Percentiles rank a stretch among this genome's conserved stretches.
phyloP scores from a whole-genome alignment of 306 rosid species.

The Lathyrus aphaca region DNA sequence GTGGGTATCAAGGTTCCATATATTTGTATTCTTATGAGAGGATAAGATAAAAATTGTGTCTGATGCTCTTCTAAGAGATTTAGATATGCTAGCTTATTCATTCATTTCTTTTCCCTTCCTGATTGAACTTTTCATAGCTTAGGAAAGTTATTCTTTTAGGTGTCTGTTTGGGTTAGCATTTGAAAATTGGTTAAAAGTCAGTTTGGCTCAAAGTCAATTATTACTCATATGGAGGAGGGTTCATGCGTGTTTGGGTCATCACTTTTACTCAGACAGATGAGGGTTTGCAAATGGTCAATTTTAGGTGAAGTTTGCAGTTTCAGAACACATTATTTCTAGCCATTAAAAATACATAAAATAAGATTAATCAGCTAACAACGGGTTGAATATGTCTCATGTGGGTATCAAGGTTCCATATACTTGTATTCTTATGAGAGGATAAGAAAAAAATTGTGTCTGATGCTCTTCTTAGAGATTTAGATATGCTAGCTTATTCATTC shows the following conservation, averaged over 20 bases:
- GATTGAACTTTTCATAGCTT: conserved; percentile 5
- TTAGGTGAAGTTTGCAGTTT: too few relatives aligned
- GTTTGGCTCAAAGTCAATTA: conserved; percentile 5
- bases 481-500: conserved; percentile 6
- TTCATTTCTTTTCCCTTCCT: conserved; percentile 8
- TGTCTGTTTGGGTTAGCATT: conserved; percentile 11
- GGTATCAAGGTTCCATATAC: conserved; percentile 2
- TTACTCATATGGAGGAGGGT: too few relatives aligned
- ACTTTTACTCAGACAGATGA: too few relatives aligned
- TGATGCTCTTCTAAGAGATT: conserved; percentile 7
- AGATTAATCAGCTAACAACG: conserved; percentile 10
- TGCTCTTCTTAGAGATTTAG: conserved; percentile 9
- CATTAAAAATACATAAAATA: conserved; percentile 9
- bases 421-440: conserved; percentile 14
- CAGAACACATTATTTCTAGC: conserved; percentile 8
- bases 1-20: conserved; percentile 3
- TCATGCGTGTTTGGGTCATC: too few relatives aligned
- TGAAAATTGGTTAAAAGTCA: conserved; percentile 8
- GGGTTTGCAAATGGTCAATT: too few relatives aligned
- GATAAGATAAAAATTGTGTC: conserved; percentile 13
- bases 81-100: conserved; percentile 1
- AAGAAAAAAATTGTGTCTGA: conserved; percentile 4
- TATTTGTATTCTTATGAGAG: conserved; percentile 7
- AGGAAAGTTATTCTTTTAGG: conserved; percentile 13
- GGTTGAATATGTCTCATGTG: conserved; percentile 7